These are phyloP conservation scores for Crithidia fasciculata DNA, from an alignment of 208 protist species.

Conservation along the genomic window DNA sequence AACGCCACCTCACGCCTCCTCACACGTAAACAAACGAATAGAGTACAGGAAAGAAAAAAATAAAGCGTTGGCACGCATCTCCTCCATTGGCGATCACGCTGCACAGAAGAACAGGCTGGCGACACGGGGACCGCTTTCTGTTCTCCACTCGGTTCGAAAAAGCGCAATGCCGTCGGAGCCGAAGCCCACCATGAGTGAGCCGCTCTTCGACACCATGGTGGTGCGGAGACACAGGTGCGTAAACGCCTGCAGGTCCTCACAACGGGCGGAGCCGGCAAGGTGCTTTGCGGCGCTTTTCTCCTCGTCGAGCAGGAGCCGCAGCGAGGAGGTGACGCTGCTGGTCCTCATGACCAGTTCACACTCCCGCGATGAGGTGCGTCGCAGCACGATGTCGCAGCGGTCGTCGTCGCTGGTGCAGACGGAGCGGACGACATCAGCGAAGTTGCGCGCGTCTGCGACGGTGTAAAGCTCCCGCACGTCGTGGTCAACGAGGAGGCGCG, in stretches of 20 bases:
- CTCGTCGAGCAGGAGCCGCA: constrained; percentile 31
- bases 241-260: constrained; percentile 58
- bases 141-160: constrained; percentile 57
- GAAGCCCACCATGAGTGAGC: constrained; percentile 56
- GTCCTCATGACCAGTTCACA: constrained; percentile 36
- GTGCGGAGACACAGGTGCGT: constrained; percentile 41
- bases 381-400: constrained; percentile 45
- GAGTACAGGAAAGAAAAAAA: not conserved
- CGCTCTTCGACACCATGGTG: constrained; percentile 2
- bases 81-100: not conserved
- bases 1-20: not conserved
- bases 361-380: constrained; percentile 33
- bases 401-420: constrained; percentile 48
- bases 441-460: constrained; percentile 53
- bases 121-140: constrained; percentile 28
- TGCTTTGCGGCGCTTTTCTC: constrained; percentile 15
- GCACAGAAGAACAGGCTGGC: constrained; percentile 68
- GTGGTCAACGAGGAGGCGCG: constrained; percentile 58
- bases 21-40: not conserved
- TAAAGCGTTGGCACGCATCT: no score
- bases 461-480: constrained; percentile 43
- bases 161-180: constrained; percentile 47
- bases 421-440: constrained; percentile 54
- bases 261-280: constrained; percentile 48
- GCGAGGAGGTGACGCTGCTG: constrained; percentile 43